Evolutionary conservation across 2,329 filamentous ascomycete genomes (phyloP).

Genomic region (Fusarium sp.): DNA sequence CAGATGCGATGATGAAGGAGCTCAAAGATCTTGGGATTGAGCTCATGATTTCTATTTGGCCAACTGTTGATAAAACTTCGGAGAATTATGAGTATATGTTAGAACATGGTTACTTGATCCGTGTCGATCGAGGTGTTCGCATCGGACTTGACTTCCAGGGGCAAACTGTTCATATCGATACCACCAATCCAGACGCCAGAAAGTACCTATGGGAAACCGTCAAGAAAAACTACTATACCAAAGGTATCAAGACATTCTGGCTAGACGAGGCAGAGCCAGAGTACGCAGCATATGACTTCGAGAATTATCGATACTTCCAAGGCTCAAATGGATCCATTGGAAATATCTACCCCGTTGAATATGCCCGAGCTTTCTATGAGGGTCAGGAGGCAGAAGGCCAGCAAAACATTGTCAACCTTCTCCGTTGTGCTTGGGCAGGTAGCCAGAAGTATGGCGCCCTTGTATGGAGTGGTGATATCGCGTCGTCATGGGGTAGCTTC

Average conservation of each 20-base stretch:
- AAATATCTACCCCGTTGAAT: slow-evolving; percentile 69
- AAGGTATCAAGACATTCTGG: slow-evolving; percentile 74
- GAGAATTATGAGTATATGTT: slow-evolving; percentile 73
- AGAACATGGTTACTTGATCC: slow-evolving; percentile 68
- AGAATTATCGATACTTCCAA: slow-evolving; percentile 63
- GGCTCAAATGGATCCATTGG: slow-evolving; percentile 57
- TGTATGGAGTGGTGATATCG: slow-evolving; percentile 76
- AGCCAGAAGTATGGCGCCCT: slow-evolving; percentile 73
- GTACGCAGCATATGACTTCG: slow-evolving; percentile 73
- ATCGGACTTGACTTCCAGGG: slow-evolving; percentile 69
- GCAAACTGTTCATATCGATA: slow-evolving; percentile 70
- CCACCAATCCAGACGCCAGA: slow-evolving; percentile 70
- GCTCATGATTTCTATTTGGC: slow-evolving; percentile 77
- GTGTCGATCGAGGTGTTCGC: slow-evolving; percentile 68
- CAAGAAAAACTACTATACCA: slow-evolving; percentile 69
- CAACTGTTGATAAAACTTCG: slow-evolving; percentile 68
- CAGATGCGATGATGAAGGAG: slow-evolving; percentile 71
- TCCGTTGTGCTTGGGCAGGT: slow-evolving; percentile 62
- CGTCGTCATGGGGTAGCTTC: slow-evolving; percentile 69
- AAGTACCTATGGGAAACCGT: slow-evolving; percentile 69
- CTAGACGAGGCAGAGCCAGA: slow-evolving; percentile 77
- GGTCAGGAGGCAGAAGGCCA: slow-evolving; percentile 65
- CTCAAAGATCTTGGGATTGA: slow-evolving; percentile 68
- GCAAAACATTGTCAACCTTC: slow-evolving; percentile 66
- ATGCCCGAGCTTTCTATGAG: slow-evolving; percentile 69